Evolutionary conservation across 164 flowering plant genomes (phyloP).

Genomic region (Aristolochia fimbriata): DNA sequence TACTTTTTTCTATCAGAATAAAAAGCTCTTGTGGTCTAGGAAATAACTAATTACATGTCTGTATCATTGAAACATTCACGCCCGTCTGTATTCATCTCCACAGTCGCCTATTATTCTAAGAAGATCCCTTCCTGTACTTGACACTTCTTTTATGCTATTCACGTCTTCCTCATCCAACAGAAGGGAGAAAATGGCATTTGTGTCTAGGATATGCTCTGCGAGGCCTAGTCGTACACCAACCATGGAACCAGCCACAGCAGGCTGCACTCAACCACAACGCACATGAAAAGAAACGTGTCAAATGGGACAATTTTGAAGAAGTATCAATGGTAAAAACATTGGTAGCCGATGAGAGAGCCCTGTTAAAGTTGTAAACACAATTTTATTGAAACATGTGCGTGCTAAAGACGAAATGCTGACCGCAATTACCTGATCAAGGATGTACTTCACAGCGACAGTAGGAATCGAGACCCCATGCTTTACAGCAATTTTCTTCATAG

Average conservation of each 20-base stretch:
- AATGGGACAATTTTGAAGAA: background rate
- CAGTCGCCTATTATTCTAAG: slow-evolving; percentile 84
- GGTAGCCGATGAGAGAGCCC: too few relatives aligned
- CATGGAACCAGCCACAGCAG: slow-evolving; percentile 91
- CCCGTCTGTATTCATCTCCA: slow-evolving; percentile 88
- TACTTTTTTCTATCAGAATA: background rate
- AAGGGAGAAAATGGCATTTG: slow-evolving; percentile 67
- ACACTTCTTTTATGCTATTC: slow-evolving; percentile 47
- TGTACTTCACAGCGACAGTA: slow-evolving; percentile 74
- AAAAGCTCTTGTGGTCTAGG: background rate
- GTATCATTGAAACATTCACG: slow-evolving; percentile 9
- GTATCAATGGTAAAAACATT: background rate
- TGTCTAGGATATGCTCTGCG: slow-evolving; percentile 66
- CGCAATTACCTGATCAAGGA: slow-evolving; percentile 70
- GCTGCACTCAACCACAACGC: slow-evolving; percentile 30
- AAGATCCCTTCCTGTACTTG: slow-evolving; percentile 66
- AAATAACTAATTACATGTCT: background rate
- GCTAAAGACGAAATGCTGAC: too few relatives aligned
- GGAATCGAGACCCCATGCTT: slow-evolving; percentile 87
- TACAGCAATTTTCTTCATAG: slow-evolving; percentile 56
- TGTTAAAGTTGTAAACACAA: too few relatives aligned
- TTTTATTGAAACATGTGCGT: too few relatives aligned
- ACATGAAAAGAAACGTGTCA: too few relatives aligned
- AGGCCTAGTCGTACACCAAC: slow-evolving; percentile 91
- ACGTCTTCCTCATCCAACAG: slow-evolving; percentile 74